Base-by-base conservation (phyloP, 202 grass and related monocot genomes). In the Carex arenaria region DNA sequence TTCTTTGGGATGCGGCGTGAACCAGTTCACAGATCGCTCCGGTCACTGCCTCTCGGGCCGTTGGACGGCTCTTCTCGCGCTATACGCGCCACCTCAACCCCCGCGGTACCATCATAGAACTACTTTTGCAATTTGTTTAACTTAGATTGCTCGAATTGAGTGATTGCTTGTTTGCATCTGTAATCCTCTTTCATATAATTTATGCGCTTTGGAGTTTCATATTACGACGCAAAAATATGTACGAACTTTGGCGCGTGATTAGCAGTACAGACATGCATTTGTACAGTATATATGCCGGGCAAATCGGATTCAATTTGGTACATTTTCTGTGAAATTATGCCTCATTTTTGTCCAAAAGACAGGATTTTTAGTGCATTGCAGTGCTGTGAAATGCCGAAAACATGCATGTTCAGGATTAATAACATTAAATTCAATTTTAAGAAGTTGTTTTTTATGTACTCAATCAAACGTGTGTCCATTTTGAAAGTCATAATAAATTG, bases 71-170 rank as follows among this genome's bases (percentile, higher is more conserved):
- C 79, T 81, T 66, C 61, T 23, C 60, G 79, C 20, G 43, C 80
- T 19, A 68, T 82, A 67, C 64, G 80, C 43, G 80, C 80, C 62
- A 70, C 64, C 47, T 70, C 80, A 30, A 82, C 4, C 43, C 65
- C 80, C 19, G 23, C 64, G 64, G 80, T 82, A 82, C 28, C 45
- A 51, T 82, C 64, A 26, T 53, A 12, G 7, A 12, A 67, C 4
- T 69, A 10, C 20, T 14, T 54, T 13, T 68, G 80, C 43, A 28
- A 52, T 68, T 68, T 82, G 45, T 67, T 38, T 64, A n/a, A 79
- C 23, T 55, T 8, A 22, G 14, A 31, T 80, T 15, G 54, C 18
- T 80, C 13, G 10, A 34, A 80, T 72, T 57, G 47, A 56, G 20
- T 56, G 81, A 38, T 26, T 31, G 13, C 13, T 49, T 5, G 4